Percentiles rank a stretch among this genome's conserved stretches.
These are phyloP conservation scores for Zoysia pacifica DNA, from an alignment of 176 grass and related monocot genomes.

Conservation along the genomic window DNA sequence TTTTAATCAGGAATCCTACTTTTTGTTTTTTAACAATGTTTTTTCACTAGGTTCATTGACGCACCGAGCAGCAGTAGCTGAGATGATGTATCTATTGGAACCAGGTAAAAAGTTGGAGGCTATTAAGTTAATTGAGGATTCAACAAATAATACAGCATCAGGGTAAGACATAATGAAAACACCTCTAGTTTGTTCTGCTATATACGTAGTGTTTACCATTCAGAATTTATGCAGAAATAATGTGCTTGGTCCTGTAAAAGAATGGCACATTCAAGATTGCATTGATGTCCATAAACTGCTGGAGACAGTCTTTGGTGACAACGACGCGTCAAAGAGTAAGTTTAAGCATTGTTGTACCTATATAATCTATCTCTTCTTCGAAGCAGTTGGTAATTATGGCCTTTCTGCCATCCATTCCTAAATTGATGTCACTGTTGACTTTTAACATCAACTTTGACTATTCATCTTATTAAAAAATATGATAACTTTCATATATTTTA, in stretches of 20 bases:
- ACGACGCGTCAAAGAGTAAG: conserved; percentile 74
- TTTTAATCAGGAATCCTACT: conserved; percentile 2
- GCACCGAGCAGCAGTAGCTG: conserved; percentile 84
- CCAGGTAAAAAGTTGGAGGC: conserved; percentile 77
- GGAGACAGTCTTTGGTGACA: conserved; percentile 60
- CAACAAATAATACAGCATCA: conserved; percentile 58
- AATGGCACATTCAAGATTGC: conserved; percentile 83
- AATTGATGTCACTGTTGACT: too few relatives aligned
- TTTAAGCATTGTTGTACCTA: conserved; percentile 20
- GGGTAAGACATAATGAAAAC: conserved; percentile 49
- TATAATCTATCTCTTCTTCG: neutral
- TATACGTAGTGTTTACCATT: conserved; percentile 13
- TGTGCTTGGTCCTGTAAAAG: conserved; percentile 57
- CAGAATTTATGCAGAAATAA: conserved; percentile 48
- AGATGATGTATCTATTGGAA: conserved; percentile 90
- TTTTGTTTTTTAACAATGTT: conserved; percentile 3
- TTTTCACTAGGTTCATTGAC: conserved; percentile 66
- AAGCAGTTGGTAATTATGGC: too few relatives aligned
- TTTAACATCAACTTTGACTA: too few relatives aligned
- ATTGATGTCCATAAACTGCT: conserved; percentile 89
- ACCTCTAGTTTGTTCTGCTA: conserved; percentile 16
- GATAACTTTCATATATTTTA: too few relatives aligned
- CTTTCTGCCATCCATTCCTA: too few relatives aligned
- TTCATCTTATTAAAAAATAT: too few relatives aligned
- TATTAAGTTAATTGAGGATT: conserved; percentile 97